phyloP scores from a whole-genome alignment of 2,329 filamentous ascomycete genomes.

The Arthrobotrys sinensis region DNA sequence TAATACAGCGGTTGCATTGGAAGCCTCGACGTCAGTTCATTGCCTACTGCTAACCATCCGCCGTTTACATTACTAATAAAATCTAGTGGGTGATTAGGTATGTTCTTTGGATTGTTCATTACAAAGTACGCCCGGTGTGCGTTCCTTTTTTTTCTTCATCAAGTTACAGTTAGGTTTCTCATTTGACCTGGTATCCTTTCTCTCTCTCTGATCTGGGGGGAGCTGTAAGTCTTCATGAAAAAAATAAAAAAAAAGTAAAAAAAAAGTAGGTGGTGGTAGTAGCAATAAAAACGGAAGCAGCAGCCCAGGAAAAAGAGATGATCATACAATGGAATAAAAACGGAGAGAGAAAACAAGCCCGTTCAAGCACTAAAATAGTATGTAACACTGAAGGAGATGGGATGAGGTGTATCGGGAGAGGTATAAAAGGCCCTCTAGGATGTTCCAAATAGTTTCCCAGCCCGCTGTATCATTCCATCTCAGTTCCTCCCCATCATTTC shows the following conservation, averaged over 20 bases:
- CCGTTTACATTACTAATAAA: too few species aligned
- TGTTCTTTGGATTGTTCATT: slow-evolving; percentile 52
- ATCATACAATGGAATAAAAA: slow-evolving; percentile 60
- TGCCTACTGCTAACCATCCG: too few species aligned
- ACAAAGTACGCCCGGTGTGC: slow-evolving; percentile 55
- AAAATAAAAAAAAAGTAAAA: slow-evolving; percentile 58
- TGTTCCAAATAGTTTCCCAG: slow-evolving; percentile 16
- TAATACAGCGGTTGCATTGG: not conserved
- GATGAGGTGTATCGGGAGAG: slow-evolving; percentile 21
- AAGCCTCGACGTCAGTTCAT: not conserved
- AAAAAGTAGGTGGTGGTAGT: slow-evolving; percentile 47
- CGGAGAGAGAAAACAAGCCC: slow-evolving; percentile 51
- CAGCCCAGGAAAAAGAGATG: slow-evolving; percentile 60
- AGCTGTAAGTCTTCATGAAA: slow-evolving; percentile 47
- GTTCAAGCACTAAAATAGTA: slow-evolving; percentile 61
- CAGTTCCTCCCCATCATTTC: not conserved
- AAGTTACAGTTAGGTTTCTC: slow-evolving; percentile 61
- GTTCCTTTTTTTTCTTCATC: slow-evolving; percentile 56
- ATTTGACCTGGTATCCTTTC: slow-evolving; percentile 51
- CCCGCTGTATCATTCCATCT: slow-evolving; percentile 7
- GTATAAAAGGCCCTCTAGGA: slow-evolving; percentile 13
- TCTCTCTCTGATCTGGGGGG: slow-evolving; percentile 39
- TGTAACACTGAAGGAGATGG: slow-evolving; percentile 60
- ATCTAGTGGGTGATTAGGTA: not conserved
- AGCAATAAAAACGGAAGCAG: slow-evolving; percentile 52